Conservation (phyloP, 345 rosid species). For the Brassica incana region DNA sequence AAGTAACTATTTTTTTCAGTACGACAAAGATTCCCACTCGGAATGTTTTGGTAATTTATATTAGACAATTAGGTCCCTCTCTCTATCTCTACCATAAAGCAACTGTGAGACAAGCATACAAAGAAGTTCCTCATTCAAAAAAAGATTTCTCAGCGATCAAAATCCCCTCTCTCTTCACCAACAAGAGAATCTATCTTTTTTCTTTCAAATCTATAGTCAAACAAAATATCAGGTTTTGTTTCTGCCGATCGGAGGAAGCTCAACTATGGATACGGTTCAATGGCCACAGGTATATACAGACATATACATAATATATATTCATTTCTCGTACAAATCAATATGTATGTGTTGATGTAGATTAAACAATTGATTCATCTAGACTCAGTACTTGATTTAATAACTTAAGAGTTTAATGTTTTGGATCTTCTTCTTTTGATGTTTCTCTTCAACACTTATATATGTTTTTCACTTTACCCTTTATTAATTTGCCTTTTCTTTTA, state of each 20-base stretch:
- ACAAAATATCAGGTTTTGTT: constrained; percentile 27
- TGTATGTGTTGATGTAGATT: constrained; percentile 15
- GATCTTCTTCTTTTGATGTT: constrained; percentile 35
- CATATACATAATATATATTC: background rate
- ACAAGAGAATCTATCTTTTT: constrained; percentile 19
- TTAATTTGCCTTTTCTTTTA: constrained; percentile 17
- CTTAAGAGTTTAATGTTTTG: constrained; percentile 33
- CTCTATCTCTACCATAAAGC: constrained; percentile 46
- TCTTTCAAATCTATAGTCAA: constrained; percentile 1
- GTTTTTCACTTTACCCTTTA: constrained; percentile 49
- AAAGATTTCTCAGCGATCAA: constrained; percentile 39
- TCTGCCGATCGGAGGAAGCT: constrained; percentile 38
- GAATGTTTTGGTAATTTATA: constrained; percentile 38
- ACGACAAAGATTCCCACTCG: constrained; percentile 53
- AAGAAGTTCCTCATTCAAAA: constrained; percentile 47
- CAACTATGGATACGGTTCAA: constrained; percentile 90
- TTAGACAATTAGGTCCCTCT: constrained; percentile 33
- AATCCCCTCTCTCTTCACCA: constrained; percentile 45
- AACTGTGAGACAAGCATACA: constrained; percentile 46
- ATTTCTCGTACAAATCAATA: background rate
- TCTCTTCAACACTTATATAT: constrained; percentile 22
- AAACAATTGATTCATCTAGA: constrained; percentile 3
- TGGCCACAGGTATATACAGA: constrained; percentile 89
- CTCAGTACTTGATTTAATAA: constrained; percentile 7
- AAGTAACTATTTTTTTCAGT: constrained; percentile 27